A percentile compares a stretch with the other conserved stretches of the same genome.
Conservation (phyloP, 2,329 filamentous ascomycete genomes). For the Zalaria sp. region DNA sequence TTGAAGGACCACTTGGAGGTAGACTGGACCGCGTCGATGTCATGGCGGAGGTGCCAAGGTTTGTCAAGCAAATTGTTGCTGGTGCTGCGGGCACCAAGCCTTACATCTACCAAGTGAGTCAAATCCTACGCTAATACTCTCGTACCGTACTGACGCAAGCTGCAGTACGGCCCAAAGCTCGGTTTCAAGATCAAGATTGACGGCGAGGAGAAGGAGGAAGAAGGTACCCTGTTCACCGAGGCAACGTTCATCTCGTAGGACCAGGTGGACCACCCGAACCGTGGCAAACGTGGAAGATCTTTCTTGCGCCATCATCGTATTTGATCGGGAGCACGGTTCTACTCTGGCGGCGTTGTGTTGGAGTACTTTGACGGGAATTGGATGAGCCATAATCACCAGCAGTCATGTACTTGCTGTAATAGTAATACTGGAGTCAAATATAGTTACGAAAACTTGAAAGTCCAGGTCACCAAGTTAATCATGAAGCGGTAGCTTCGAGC, state of each 20-base stretch:
- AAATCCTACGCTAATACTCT: not conserved
- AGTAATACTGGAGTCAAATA: not conserved
- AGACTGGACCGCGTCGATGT: conserved; percentile 78
- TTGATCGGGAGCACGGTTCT: not conserved
- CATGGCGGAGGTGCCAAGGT: conserved; percentile 90
- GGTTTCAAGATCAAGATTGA: conserved; percentile 74
- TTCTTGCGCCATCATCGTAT: not conserved
- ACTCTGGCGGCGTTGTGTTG: not conserved
- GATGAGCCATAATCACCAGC: not conserved
- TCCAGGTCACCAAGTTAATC: too few relatives aligned
- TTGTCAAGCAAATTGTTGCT: conserved; percentile 88
- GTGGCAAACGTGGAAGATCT: not conserved
- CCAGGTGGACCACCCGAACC: not conserved
- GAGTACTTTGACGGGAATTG: not conserved
- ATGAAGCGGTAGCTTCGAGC: too few relatives aligned
- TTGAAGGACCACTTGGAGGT: conserved; percentile 56
- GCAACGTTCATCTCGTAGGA: conserved; percentile 81
- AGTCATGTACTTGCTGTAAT: not conserved
- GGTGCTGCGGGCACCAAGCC: conserved; percentile 83
- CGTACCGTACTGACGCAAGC: conserved; percentile 8
- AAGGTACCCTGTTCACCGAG: conserved; percentile 71
- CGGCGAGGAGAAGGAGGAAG: conserved; percentile 62
- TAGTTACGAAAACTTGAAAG: too few relatives aligned
- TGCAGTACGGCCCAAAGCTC: conserved; percentile 58
- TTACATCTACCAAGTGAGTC: conserved; percentile 84